Conservation (phyloP, 2,329 filamentous ascomycete species). For the Metarhizium rileyi region DNA sequence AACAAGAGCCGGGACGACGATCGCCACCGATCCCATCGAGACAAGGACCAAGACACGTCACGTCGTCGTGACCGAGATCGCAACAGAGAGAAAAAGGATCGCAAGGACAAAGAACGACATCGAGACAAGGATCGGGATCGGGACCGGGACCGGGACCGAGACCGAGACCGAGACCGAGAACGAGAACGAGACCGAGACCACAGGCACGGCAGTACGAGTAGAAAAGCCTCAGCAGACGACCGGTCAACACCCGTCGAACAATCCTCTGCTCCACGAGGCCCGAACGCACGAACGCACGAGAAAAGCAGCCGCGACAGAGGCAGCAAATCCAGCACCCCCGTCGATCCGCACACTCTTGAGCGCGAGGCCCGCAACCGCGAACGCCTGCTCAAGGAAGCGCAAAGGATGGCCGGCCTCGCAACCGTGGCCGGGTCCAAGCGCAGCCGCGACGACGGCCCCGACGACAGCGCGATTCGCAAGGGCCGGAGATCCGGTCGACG, state of each 20-base stretch:
- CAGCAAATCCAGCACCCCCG: conserved; percentile 15
- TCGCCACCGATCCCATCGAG: conserved; percentile 31
- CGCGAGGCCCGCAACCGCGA: conserved; percentile 58
- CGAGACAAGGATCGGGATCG: conserved; percentile 19
- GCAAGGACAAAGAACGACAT: conserved; percentile 27
- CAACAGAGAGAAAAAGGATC: conserved; percentile 25
- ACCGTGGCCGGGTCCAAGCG: conserved; percentile 40
- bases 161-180: conserved; percentile 22
- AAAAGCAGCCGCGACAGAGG: conserved; percentile 25
- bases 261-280: conserved; percentile 27
- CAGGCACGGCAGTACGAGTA: conserved; percentile 23
- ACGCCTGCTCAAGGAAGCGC: conserved; percentile 57
- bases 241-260: conserved; percentile 25
- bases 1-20: conserved; percentile 35
- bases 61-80: conserved; percentile 23
- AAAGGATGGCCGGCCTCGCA: conserved; percentile 48
- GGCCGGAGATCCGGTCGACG: conserved; percentile 34
- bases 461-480: conserved; percentile 27
- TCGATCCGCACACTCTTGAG: conserved; percentile 59
- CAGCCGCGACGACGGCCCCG: conserved; percentile 34
- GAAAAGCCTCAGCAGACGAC: conserved; percentile 18
- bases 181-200: conserved; percentile 21
- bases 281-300: conserved; percentile 13
- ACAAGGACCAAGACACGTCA: conserved; percentile 30
- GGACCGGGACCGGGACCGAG: conserved; percentile 7